Conservation (phyloP, 1,284 basidiomycete genomes). For the Hypsizygus ulmarius region DNA sequence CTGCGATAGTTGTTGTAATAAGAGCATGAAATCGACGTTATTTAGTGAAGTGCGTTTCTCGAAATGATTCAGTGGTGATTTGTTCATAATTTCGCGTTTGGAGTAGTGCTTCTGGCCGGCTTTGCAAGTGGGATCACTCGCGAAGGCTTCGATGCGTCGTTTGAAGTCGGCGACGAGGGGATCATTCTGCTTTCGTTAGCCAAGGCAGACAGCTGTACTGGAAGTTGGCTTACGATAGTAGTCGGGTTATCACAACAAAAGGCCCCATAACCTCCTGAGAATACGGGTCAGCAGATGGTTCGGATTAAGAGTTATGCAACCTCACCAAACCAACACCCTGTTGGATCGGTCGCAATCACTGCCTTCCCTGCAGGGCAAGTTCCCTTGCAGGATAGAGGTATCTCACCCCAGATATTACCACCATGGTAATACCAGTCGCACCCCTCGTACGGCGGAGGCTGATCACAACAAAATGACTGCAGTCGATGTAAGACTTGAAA, state of each 20-base stretch:
- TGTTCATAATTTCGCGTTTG: neutral
- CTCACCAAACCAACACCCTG: too few relatives aligned
- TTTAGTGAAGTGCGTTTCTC: too few relatives aligned
- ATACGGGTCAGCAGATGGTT: neutral
- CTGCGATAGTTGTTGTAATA: neutral
- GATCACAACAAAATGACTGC: slow-evolving; percentile 7
- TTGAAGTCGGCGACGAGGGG: neutral
- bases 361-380: neutral
- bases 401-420: slow-evolving; percentile 4
- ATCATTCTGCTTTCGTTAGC: neutral
- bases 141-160: neutral
- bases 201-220: neutral
- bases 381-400: slow-evolving; percentile 1
- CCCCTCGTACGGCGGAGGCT: slow-evolving; percentile 3
- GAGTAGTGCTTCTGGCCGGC: neutral
- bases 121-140: neutral
- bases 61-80: too few relatives aligned
- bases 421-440: slow-evolving; percentile 8
- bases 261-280: neutral
- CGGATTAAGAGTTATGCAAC: too few relatives aligned
- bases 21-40: neutral
- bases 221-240: neutral
- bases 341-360: too few relatives aligned
- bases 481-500: neutral
- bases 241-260: neutral